Evolutionary conservation across 2,329 filamentous ascomycete species (phyloP).

Genomic region (Parastagonospora nodorum): DNA sequence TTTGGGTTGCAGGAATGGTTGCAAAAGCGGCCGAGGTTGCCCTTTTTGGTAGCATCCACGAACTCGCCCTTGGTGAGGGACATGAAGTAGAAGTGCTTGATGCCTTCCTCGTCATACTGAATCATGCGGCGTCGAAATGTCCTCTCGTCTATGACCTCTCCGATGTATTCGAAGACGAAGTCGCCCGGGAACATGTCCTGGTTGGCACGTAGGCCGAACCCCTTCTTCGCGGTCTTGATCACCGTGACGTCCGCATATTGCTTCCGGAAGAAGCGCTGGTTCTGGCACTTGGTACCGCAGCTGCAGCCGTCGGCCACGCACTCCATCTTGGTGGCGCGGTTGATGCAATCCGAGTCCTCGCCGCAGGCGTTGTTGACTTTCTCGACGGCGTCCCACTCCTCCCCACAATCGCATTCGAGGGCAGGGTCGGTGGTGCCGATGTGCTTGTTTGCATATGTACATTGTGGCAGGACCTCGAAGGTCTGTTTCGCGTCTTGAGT

Average conservation of each 20-base stretch:
- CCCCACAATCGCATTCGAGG: slow-evolving; percentile 91
- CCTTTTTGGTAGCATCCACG: slow-evolving; percentile 95
- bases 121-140: slow-evolving; percentile 88
- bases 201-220: slow-evolving; percentile 87
- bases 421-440: slow-evolving; percentile 91
- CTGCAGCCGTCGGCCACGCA: slow-evolving; percentile 80
- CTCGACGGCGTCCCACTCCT: slow-evolving; percentile 74
- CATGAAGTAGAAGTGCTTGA: slow-evolving; percentile 99
- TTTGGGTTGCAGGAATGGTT: slow-evolving; percentile 99
- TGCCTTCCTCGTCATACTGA: slow-evolving; percentile 92
- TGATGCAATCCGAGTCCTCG: slow-evolving; percentile 97
- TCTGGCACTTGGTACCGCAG: slow-evolving; percentile 86
- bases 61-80: slow-evolving; percentile 95
- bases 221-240: slow-evolving; percentile 98
- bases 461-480: slow-evolving; percentile 83
- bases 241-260: slow-evolving; percentile 91
- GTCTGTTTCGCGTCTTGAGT: slow-evolving; percentile 74
- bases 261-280: slow-evolving; percentile 90
- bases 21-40: slow-evolving; percentile 95
- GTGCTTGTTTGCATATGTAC: slow-evolving; percentile 88
- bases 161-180: slow-evolving; percentile 98
- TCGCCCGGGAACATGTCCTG: slow-evolving; percentile 77
- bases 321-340: slow-evolving; percentile 97
- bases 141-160: slow-evolving; percentile 93
- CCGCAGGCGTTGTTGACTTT: slow-evolving; percentile 81